phyloP scores from a whole-genome alignment of 1,284 basidiomycete genomes.

The Tilletia indica region DNA sequence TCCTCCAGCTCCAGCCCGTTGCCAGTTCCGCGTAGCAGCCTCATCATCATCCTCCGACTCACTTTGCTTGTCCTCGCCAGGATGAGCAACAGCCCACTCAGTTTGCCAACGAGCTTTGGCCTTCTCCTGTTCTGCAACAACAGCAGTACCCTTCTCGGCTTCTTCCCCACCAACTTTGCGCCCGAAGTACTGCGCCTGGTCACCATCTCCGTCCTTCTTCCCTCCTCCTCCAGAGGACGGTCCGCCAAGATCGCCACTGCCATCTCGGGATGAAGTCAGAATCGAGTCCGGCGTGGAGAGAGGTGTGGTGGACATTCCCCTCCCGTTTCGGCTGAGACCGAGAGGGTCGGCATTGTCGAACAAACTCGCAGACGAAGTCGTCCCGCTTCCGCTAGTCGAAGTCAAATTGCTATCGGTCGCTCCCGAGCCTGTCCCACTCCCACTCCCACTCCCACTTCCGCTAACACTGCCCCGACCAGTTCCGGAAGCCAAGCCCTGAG shows the following conservation, averaged over 20 bases:
- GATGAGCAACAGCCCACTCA: conserved; percentile 1
- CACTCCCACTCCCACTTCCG: neutral
- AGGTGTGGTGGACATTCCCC: neutral
- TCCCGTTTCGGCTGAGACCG: neutral
- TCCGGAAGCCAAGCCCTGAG: neutral
- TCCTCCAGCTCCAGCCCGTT: neutral
- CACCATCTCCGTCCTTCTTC: too few relatives aligned
- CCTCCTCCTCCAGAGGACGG: too few relatives aligned
- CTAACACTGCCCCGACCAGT: neutral
- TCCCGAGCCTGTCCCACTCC: neutral
- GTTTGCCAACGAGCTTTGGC: neutral
- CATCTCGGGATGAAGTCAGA: too few relatives aligned
- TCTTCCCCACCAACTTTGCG: too few relatives aligned
- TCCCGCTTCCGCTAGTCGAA: conserved; percentile 3
- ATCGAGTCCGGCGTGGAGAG: too few relatives aligned
- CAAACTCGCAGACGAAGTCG: neutral
- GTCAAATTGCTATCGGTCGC: neutral
- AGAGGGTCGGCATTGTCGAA: neutral
- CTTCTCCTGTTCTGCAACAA: neutral
- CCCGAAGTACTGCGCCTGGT: too few relatives aligned
- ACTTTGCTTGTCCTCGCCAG: neutral
- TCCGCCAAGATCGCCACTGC: too few relatives aligned
- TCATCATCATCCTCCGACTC: neutral
- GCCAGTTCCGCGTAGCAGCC: neutral
- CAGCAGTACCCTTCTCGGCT: too few relatives aligned